Evolutionary conservation across 495 filamentous ascomycete species (phyloP), one percentile per base, ranked within the genome.

Genomic region (Penicillium waksmanii): DNA sequence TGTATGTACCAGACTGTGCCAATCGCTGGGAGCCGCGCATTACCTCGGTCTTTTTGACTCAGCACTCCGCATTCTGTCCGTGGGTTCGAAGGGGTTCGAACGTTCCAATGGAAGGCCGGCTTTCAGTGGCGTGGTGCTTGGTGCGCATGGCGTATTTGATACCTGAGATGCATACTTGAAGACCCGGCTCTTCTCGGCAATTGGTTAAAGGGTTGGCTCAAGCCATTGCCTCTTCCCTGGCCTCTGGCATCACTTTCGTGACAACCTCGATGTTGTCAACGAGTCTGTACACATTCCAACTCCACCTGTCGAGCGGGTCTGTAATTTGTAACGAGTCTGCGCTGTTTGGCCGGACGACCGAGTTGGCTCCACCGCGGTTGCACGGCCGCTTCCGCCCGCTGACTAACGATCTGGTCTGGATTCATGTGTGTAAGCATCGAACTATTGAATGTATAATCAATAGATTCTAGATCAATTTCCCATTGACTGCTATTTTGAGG

Each of bases 321-420:
- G 42, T 48, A 48, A 66, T 66, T 64, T 64, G 54, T 64, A 66
- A 66, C 61, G 48, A 19, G 38, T 34, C 51, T 13, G 27, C 60
- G 53, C 53, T 62, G 49, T 72, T 77, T 70, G 75, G 77, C 25
- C 62, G 73, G 5, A 48, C 67, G 3, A 75, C 66, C 63, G 33
- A n/a, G 1, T 15, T 4, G 35, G 17, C 44, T 60, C 25, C 60
- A 57, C 46, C 17, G 27, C 2, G 53, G 31, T 53, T 51, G 55
- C 49, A 53, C 55, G 54, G 51, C 55, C 53, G 51, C 13, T 46
- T 59, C 60, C 53, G 50, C 56, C 21, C 60, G 51, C 61, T 63
- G 59, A 49, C 34, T 55, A 44, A 19, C 15, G 7, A 5, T 18
- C 9, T 19, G 42, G 42, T 44, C 58, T 43, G 15, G 23, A 42